These are phyloP conservation scores for Fusarium tuaranense DNA, from an alignment of 2,329 filamentous ascomycete species.

Conservation along the genomic window DNA sequence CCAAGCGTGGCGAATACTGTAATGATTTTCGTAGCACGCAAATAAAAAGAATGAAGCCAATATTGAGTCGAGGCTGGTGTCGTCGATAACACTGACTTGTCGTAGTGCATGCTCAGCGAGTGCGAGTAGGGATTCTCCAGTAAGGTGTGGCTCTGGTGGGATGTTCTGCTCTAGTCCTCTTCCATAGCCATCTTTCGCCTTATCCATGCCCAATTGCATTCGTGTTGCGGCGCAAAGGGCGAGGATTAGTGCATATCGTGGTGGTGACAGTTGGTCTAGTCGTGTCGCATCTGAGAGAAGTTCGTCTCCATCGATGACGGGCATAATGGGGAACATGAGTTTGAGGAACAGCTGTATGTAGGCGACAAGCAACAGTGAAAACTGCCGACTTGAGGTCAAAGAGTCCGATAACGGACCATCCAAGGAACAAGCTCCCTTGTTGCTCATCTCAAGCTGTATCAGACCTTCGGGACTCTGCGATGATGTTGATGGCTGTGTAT, in stretches of 20 bases:
- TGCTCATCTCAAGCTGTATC: background rate
- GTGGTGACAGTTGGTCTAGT: slow-evolving; percentile 40
- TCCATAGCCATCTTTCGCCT: slow-evolving; percentile 13
- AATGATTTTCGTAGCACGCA: slow-evolving; percentile 46
- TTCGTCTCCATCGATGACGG: slow-evolving; percentile 45
- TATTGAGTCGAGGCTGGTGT: slow-evolving; percentile 44
- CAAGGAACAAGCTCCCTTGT: background rate
- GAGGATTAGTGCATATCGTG: slow-evolving; percentile 45
- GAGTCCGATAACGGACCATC: slow-evolving; percentile 1
- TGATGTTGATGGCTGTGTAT: background rate
- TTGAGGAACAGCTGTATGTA: slow-evolving; percentile 47
- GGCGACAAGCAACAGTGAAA: slow-evolving; percentile 40
- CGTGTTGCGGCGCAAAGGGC: slow-evolving; percentile 47
- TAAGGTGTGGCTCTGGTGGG: slow-evolving; percentile 37
- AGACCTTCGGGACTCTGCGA: background rate
- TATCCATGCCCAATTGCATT: slow-evolving; percentile 46
- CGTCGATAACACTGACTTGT: slow-evolving; percentile 45
- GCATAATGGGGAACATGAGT: slow-evolving; percentile 50
- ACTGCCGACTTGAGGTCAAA: slow-evolving; percentile 26
- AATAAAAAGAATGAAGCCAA: slow-evolving; percentile 48
- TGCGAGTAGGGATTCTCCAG: slow-evolving; percentile 41
- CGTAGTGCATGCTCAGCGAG: slow-evolving; percentile 44
- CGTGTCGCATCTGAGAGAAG: slow-evolving; percentile 42
- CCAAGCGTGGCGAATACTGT: slow-evolving; percentile 45
- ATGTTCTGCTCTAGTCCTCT: slow-evolving; percentile 29